Percentiles rank a stretch among this genome's conserved stretches.
Conservation (phyloP, 164 flowering plant species). For the Magnolia sinica region DNA sequence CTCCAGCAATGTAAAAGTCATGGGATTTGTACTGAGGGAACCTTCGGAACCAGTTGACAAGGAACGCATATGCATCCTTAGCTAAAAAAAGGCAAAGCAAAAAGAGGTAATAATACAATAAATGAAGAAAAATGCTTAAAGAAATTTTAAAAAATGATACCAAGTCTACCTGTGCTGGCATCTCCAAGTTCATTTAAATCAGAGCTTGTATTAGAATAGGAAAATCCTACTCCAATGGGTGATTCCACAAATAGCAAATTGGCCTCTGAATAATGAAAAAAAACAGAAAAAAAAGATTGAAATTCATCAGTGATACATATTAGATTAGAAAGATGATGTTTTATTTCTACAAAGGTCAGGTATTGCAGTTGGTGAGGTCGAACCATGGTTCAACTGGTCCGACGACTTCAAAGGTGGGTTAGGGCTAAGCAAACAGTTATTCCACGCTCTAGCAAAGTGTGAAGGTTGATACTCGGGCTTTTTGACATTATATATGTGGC, state of each 20-base stretch:
- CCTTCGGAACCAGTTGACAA: slow-evolving; percentile 68
- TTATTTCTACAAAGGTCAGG: no score
- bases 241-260: slow-evolving; percentile 23
- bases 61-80: slow-evolving; percentile 51
- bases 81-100: slow-evolving; percentile 31
- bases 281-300: no score
- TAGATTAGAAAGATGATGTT: no score
- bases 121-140: background rate
- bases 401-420: no score
- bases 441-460: no score
- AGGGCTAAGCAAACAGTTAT: no score
- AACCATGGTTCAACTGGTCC: no score
- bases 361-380: no score
- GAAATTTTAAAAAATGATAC: background rate
- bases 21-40: slow-evolving; percentile 71
- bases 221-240: slow-evolving; percentile 26
- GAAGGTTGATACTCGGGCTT: no score
- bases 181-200: slow-evolving; percentile 12
- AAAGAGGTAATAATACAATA: background rate
- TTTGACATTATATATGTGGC: no score
- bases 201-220: slow-evolving; percentile 17
- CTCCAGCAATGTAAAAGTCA: slow-evolving; percentile 79
- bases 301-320: background rate
- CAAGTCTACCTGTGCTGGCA: slow-evolving; percentile 5
- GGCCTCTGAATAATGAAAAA: slow-evolving; percentile 8